Evolutionary conservation across 2,329 filamentous ascomycete species (phyloP).

Genomic region (Pyricularia pennisetigena): DNA sequence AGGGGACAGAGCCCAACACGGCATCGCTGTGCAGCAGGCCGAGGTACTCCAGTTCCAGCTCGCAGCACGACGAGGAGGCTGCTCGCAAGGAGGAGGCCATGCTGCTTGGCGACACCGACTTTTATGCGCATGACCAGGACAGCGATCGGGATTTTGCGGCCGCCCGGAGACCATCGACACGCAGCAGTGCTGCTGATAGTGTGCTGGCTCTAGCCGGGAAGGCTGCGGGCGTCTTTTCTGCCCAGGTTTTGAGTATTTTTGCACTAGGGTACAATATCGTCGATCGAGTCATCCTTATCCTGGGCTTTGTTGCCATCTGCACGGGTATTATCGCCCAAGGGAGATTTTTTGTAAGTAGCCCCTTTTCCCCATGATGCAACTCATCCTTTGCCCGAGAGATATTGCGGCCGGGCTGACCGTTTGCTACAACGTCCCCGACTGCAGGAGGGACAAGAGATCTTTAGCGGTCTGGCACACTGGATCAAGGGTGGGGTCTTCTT

Average conservation of each 20-base stretch:
- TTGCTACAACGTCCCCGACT: neutral
- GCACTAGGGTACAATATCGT: constrained; percentile 54
- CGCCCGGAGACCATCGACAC: constrained; percentile 25
- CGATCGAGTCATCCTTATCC: constrained; percentile 66
- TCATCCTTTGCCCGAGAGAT: neutral
- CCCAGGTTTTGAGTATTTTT: constrained; percentile 46
- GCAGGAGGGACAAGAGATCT: constrained; percentile 59
- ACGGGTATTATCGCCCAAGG: constrained; percentile 70
- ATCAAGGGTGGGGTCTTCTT: constrained; percentile 94
- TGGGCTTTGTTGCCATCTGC: constrained; percentile 64
- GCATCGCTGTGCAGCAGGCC: constrained; percentile 58
- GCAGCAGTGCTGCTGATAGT: neutral
- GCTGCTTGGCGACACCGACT: constrained; percentile 10
- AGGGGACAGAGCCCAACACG: constrained; percentile 62
- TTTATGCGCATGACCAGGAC: constrained; percentile 38
- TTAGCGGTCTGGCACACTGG: constrained; percentile 84
- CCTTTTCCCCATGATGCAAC: neutral
- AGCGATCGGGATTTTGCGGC: constrained; percentile 21
- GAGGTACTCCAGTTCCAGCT: constrained; percentile 39
- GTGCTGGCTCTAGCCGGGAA: neutral
- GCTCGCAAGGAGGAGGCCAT: constrained; percentile 9
- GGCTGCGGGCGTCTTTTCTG: constrained; percentile 32
- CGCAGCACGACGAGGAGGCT: constrained; percentile 29
- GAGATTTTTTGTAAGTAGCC: constrained; percentile 66
- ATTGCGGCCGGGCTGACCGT: neutral